These are phyloP conservation scores for Xylariomycetidae sp. DNA, from an alignment of 2,329 filamentous ascomycete species.

Conservation along the genomic window DNA sequence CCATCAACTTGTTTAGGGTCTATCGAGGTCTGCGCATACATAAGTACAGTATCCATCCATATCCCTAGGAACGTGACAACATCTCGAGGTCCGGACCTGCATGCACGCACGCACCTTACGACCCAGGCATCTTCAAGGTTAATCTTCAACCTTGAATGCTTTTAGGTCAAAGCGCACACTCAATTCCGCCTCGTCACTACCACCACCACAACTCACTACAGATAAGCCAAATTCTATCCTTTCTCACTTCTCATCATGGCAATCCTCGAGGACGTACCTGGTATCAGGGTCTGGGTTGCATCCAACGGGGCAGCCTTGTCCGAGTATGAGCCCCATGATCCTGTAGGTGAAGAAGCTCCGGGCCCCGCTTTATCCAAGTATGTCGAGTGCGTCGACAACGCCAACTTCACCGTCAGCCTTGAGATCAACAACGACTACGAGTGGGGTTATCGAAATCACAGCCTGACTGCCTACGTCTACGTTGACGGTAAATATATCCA, in stretches of 20 bases:
- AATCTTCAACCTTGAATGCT: too few species aligned
- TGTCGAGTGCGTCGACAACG: conserved; percentile 24
- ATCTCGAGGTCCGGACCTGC: too few species aligned
- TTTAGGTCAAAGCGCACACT: too few species aligned
- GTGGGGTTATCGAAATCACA: conserved; percentile 20
- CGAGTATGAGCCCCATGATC: conserved; percentile 22
- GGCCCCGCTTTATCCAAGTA: conserved; percentile 18
- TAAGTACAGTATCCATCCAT: too few species aligned
- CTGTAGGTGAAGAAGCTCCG: conserved; percentile 5
- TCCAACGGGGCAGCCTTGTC: conserved; percentile 11
- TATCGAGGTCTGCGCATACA: too few species aligned
- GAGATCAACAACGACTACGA: conserved; percentile 14
- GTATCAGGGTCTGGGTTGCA: conserved; percentile 18
- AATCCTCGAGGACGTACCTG: conserved; percentile 19
- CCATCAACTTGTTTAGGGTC: too few species aligned
- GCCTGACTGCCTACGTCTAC: conserved; percentile 8
- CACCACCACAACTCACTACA: too few species aligned
- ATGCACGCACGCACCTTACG: too few species aligned
- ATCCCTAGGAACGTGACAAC: too few species aligned
- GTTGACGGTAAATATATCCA: conserved; percentile 20
- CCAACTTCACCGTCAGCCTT: conserved; percentile 19
- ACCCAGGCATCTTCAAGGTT: too few species aligned
- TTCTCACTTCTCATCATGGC: conserved; percentile 20
- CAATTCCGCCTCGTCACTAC: too few species aligned
- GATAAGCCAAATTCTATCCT: too few species aligned